Evolutionary conservation across 2,329 filamentous ascomycete species (phyloP).

Genomic region (Cryoendolithus antarcticus): DNA sequence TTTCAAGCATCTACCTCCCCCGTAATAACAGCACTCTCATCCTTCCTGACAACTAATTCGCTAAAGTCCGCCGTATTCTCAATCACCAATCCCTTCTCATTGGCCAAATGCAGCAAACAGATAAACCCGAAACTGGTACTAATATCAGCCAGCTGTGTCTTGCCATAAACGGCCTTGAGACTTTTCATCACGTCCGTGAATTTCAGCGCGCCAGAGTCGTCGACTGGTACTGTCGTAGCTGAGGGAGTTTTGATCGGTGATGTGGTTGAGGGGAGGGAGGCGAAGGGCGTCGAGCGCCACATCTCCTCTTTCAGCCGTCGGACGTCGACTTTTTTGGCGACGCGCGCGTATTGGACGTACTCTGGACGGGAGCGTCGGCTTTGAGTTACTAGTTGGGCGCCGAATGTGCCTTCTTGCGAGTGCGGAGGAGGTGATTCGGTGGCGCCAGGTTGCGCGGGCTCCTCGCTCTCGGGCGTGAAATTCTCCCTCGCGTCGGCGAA

Average conservation of each 20-base stretch:
- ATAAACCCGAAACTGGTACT: slow-evolving; percentile 92
- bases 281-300: slow-evolving; percentile 48
- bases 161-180: slow-evolving; percentile 73
- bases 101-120: slow-evolving; percentile 76
- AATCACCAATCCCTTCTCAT: slow-evolving; percentile 79
- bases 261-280: too few species aligned
- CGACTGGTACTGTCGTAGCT: slow-evolving; percentile 10
- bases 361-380: slow-evolving; percentile 48
- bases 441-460: slow-evolving; percentile 19
- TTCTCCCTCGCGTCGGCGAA: slow-evolving; percentile 74
- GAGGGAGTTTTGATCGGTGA: too few species aligned
- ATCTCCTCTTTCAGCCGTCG: slow-evolving; percentile 52
- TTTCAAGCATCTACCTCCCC: too few species aligned
- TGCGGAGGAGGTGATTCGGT: slow-evolving; percentile 12
- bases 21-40: slow-evolving; percentile 12
- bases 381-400: slow-evolving; percentile 50
- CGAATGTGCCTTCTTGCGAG: slow-evolving; percentile 42
- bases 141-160: slow-evolving; percentile 80
- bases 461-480: slow-evolving; percentile 55
- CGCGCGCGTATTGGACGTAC: slow-evolving; percentile 53
- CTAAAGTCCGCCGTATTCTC: slow-evolving; percentile 44
- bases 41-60: slow-evolving; percentile 37
- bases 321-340: slow-evolving; percentile 56
- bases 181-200: slow-evolving; percentile 91
- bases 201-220: slow-evolving; percentile 48